These are phyloP conservation scores for Cynanchum wilfordii DNA, from an alignment of 257 asterid genomes.

Conservation along the genomic window DNA sequence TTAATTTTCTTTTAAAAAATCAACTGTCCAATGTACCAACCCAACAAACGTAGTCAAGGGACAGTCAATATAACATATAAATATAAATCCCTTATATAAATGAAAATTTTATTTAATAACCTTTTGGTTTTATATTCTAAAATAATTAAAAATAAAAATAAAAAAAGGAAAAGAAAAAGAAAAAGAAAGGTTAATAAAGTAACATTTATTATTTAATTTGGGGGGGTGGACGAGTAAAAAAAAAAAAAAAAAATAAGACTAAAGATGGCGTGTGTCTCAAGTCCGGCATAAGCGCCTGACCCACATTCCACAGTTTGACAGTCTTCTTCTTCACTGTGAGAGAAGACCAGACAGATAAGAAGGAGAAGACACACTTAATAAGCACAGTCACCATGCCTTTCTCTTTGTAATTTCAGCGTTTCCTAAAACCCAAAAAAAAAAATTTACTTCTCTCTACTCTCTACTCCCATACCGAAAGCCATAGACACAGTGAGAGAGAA, in stretches of 20 bases:
- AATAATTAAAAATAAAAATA: too few species aligned
- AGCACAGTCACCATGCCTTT: conserved; percentile 12
- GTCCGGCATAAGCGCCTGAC: conserved; percentile 63
- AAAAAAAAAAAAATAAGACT: not conserved
- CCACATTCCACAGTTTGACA: conserved; percentile 19
- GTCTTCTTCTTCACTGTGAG: conserved; percentile 14
- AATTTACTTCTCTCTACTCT: not conserved
- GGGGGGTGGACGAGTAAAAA: not conserved
- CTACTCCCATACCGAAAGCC: not conserved
- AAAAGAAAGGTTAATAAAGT: too few species aligned
- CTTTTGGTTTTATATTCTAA: too few species aligned
- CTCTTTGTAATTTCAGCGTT: conserved; percentile 4
- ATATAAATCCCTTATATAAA: too few species aligned
- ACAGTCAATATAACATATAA: too few species aligned
- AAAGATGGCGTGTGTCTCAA: conserved; percentile 65
- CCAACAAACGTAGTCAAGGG: too few species aligned
- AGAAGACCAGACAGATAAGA: conserved; percentile 12
- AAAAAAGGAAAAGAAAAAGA: too few species aligned
- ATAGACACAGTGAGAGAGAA: not conserved
- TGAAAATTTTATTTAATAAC: too few species aligned
- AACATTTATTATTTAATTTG: too few species aligned
- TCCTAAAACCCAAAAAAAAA: too few species aligned
- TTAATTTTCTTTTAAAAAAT: too few species aligned
- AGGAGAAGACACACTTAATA: conserved; percentile 7
- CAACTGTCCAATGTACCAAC: too few species aligned